Evolutionary conservation across 2,329 filamentous ascomycete genomes (phyloP), one percentile per base, ranked within the genome.

Genomic region (Fusarium sp.): DNA sequence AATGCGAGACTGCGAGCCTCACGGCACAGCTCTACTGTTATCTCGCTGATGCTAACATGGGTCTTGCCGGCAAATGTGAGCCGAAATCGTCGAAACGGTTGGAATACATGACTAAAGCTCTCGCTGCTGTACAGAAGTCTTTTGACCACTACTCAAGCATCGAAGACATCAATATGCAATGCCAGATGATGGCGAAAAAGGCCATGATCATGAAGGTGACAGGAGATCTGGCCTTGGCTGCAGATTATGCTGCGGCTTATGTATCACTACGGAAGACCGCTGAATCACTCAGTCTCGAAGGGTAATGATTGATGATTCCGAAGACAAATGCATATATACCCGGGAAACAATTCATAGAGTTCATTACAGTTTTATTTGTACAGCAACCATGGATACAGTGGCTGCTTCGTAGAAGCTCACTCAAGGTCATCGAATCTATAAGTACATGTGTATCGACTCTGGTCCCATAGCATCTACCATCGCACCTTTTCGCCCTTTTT

Each of bases 151-250:
- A 88, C 77, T 87, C 89, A 43, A 85, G 83, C 48, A 82, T 93
- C 16, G 89, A 92, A 76, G 92, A 81, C 21, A 81, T 90, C 16
- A 81, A 83, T n/a, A 89, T 89, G 56, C 90, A 93, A 80, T 90
- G 92, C 75, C 91, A 94, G 79, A 89, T 92, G 83, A 87, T 94
- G 81, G 90, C 91, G 21, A 96, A 96, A 83, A 94, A 93, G 80
- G 91, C 92, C 5, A 89, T 89, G 53, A 86, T 97, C 53, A 92
- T 93, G 83, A 89, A 90, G 78, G 82, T 91, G 48, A 84, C 87
- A 10, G 92, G 90, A 1, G 91, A 94, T 72, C 78, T 84, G 69
- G 83, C 83, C 20, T 73, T 90, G 66, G 89, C 90, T 2, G 90
- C 91, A 72, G 88, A 91, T 66, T 90, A 86, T 72, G 90, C 90